phyloP scores from a whole-genome alignment of 345 rosid species.

The Noccaea caerulescens region DNA sequence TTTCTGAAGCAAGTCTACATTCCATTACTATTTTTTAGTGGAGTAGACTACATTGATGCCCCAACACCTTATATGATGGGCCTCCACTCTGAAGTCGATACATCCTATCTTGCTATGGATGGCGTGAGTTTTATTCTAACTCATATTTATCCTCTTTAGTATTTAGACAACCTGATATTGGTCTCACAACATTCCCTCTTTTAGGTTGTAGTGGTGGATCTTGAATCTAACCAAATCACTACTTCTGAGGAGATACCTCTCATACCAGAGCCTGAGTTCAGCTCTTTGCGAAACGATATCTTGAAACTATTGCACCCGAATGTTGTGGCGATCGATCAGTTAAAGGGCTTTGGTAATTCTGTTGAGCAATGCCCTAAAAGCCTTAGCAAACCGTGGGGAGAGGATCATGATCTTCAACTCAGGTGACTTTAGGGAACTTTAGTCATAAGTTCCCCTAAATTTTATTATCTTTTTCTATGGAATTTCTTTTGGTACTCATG shows the following conservation, averaged over 20 bases:
- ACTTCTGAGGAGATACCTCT: slow-evolving; percentile 94
- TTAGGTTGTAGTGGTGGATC: slow-evolving; percentile 97
- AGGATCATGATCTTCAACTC: slow-evolving; percentile 88
- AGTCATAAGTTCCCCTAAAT: slow-evolving; percentile 10
- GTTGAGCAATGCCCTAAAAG: slow-evolving; percentile 58
- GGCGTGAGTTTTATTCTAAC: slow-evolving; percentile 71
- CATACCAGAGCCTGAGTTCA: slow-evolving; percentile 95
- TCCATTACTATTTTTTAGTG: slow-evolving; percentile 99
- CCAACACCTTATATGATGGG: slow-evolving; percentile 99
- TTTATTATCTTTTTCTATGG: not conserved
- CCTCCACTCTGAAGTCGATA: slow-evolving; percentile 95
- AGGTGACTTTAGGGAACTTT: slow-evolving; percentile 64
- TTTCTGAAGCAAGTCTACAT: slow-evolving; percentile 98
- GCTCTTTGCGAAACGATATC: slow-evolving; percentile 76
- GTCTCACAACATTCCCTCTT: slow-evolving; percentile 39
- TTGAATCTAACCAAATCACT: slow-evolving; percentile 79
- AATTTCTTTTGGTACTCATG: slow-evolving; percentile 14
- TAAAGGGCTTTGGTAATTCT: slow-evolving; percentile 62
- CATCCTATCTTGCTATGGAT: slow-evolving; percentile 82
- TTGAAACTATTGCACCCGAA: slow-evolving; percentile 80
- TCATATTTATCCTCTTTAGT: slow-evolving; percentile 26
- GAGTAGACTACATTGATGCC: slow-evolving; percentile 99
- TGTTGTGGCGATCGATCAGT: slow-evolving; percentile 83
- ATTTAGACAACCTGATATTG: slow-evolving; percentile 21
- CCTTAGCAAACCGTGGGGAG: slow-evolving; percentile 91